Base-by-base conservation (phyloP, 768 basidiomycete genomes). In the Lactifluus hygrophoroides region DNA sequence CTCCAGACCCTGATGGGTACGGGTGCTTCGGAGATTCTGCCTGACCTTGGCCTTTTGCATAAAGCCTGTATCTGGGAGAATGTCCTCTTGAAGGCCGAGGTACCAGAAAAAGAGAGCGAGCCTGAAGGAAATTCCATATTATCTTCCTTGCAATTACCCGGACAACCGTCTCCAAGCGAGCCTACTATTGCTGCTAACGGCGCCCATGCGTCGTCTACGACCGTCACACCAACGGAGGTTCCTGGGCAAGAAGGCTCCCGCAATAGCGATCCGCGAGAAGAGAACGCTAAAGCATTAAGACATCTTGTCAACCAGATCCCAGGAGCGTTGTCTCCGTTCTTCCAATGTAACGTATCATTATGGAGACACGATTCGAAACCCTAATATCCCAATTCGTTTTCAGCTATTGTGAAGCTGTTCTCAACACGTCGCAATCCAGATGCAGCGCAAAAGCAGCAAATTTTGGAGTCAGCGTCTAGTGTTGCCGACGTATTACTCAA, bases 401-500 rank as follows among this genome's bases (percentile, higher is more conserved):
- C 54, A 94, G 91, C 92, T 14, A 82, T 91, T 66, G 85, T 91
- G 60, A 91, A 93, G 72, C 78, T 94, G 70, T 88, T 94, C 71
- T 84, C 90, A 67, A 83, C 83, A 13, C 78, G 90, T 58, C 82
- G 92, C 19, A 90, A 83, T 66, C 80, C 83, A 10, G 93, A 95
- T 65, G 60, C 78, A 3, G 65, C 76, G 16, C 92, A 94, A 68
- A 87, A 81, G 70, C 85, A 86, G 67, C 88, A 90, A 66, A 88
- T 94, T 14, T 67, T 76, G 17, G 80, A 82, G 21, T 82, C 90
- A 2, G 86, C 91, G 0, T 73, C 77, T 48, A 72, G 82, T 17
- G 70, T 99, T 30, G 88, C 94, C 0, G 73, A 79, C 1, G 77
- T 94, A 21, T 79, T 95, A 72, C 71, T 87, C 49, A 75, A 82